Evolutionary conservation across 805 yeast species (phyloP), one percentile per base, ranked within the genome.

Genomic region (Brettanomyces bruxellensis): DNA sequence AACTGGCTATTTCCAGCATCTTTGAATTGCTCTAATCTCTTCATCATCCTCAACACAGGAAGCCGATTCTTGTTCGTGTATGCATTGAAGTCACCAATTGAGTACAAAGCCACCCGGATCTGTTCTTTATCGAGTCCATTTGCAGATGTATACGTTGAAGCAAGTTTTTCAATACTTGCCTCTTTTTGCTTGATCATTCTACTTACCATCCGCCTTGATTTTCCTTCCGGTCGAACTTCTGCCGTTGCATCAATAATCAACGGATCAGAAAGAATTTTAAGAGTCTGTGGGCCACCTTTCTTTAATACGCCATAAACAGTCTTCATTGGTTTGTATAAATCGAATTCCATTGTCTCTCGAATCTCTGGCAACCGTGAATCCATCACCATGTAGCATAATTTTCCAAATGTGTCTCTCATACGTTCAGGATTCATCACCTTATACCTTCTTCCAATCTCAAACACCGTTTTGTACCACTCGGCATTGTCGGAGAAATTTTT

Each of bases 341-440:
- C 87, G 60, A 85, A 86, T 50, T 81, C 91, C 81, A 85, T 75
- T 44, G 79, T 79, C 13, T 75, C 78, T 52, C 73, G 76, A 49
- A 85, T 76, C 53, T 84, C 88, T 0, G 88, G 84, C 28, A 83
- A 63, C 41, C 86, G 67, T 2, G 93, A 85, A 62, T 85, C 95
- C 93, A 86, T 85, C 35, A 84, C 79, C 85, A 85, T 86, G 61
- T 85, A 85, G 66, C 86, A 81, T 47, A 86, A 66, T 56, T 85
- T 84, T 41, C 95, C 95, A 60, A 79, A 86, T 4, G 80, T 80
- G 55, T 81, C 86, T 50, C 89, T 72, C 86, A 86, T 81, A 55
- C 78, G 73, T 54, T 85, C 89, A 0, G 95, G 95, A 56, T 85
- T 85, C 89, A 85, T 81, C 55, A 86, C 80, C 59, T 85, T 85